Base-by-base conservation (phyloP, 2,329 filamentous ascomycete genomes). In the Phialocephala sp. region DNA sequence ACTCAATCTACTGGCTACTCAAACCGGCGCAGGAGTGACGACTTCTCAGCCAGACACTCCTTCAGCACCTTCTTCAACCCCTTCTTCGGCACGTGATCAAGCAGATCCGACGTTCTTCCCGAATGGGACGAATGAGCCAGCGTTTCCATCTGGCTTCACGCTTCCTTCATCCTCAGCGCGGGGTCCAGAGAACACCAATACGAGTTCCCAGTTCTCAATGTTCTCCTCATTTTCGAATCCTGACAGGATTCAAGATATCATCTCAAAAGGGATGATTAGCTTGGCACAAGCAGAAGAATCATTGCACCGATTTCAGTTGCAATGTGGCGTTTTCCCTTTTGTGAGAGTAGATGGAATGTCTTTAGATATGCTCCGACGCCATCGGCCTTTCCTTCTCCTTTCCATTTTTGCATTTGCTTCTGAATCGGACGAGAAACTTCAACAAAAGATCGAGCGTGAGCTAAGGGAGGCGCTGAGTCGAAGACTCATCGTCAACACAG, bases 401-500 rank as follows among this genome's bases (percentile, higher is more conserved):
- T 82, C 85, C 1, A 82, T 87, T 20, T 75, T 88, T 1, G 81
- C 84, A 1, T 80, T 82, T 0, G 81, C 82, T 3, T 83, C 83
- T 1, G 80, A 81, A 36, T 77, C 72, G 12, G 81, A 82, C n/a
- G 71, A 84, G 24, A 82, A 84, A 68, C 81, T 84, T 0, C 83
- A 87, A 63, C 80, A 76, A 15, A 76, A 85, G 2, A 86, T 88
- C 54, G 85, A 87, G 35, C 81, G 84, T 58, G 85, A 88, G 74
- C 85, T 88, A 59, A 79, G 84, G 36, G 86, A 86, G 71, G 79
- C 85, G 0, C 70, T 87, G n/a, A 84, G 81, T 1, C 77, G 85
- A 54, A 87, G 85, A 72, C 83, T 86, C 47, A 83, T 89, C 0
- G 80, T 85, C 0, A 80, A 82, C 2, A 85, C 85, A 0, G 85